Percentiles rank a stretch among this genome's conserved stretches.
Evolutionary conservation across 768 basidiomycete species (phyloP).

Genomic region (Solioccasus polychromus): DNA sequence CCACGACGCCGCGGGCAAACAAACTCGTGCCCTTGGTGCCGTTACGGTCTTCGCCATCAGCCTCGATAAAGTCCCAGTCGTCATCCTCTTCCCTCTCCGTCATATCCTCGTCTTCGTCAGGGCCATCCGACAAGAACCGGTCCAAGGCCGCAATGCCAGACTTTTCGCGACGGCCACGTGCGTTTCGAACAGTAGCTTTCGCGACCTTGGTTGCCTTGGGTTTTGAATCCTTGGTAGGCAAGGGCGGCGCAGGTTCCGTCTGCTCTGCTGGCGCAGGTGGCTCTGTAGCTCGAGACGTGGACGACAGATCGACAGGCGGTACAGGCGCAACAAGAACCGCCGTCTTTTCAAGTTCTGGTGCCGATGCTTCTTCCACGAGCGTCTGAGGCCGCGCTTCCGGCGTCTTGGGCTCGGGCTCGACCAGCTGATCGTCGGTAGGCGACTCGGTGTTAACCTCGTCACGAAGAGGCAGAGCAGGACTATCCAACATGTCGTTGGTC

Average conservation of each 20-base stretch:
- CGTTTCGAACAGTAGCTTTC: slow-evolving; percentile 23
- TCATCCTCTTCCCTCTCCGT: slow-evolving; percentile 61
- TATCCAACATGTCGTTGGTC: slow-evolving; percentile 18
- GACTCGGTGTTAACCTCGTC: slow-evolving; percentile 37
- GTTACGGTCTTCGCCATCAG: slow-evolving; percentile 79
- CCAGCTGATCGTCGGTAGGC: slow-evolving; percentile 30
- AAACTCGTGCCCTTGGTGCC: slow-evolving; percentile 77
- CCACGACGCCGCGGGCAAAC: slow-evolving; percentile 89
- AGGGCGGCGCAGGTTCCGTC: slow-evolving; percentile 25
- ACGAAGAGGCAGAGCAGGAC: slow-evolving; percentile 23
- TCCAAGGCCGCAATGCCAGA: slow-evolving; percentile 83
- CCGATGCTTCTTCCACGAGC: slow-evolving; percentile 28
- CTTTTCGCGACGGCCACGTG: slow-evolving; percentile 65
- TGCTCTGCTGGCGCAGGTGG: slow-evolving; percentile 8
- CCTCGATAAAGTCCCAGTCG: slow-evolving; percentile 91
- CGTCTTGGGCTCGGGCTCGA: slow-evolving; percentile 68
- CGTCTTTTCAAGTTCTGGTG: slow-evolving; percentile 14
- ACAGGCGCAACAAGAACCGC: slow-evolving; percentile 13
- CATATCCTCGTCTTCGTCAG: slow-evolving; percentile 41
- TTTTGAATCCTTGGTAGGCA: slow-evolving; percentile 33
- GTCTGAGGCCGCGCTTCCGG: slow-evolving; percentile 60
- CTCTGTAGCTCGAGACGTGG: slow-evolving; percentile 17
- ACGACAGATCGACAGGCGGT: slow-evolving; percentile 11
- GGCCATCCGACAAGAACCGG: slow-evolving; percentile 58
- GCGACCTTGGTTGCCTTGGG: slow-evolving; percentile 23